These are phyloP conservation scores for Cyclotella sp. DNA, from an alignment of 108 stramenopile genomes.

Conservation along the genomic window DNA sequence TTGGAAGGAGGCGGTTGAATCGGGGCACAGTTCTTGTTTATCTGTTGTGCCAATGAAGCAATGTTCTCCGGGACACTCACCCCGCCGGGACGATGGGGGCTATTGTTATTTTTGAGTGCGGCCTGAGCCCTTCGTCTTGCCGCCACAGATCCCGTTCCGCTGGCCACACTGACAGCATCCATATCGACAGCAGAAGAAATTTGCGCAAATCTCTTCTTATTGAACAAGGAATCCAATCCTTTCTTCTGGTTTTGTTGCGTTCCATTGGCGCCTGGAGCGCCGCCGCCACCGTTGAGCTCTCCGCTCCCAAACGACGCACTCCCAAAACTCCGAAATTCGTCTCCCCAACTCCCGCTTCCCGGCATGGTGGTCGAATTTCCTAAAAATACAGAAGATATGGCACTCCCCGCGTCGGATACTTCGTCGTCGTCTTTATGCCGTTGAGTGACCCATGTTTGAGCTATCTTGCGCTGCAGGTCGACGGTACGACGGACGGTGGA, in stretches of 20 bases:
- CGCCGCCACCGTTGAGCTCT: background rate
- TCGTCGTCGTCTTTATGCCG: constrained; percentile 2
- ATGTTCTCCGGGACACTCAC: background rate
- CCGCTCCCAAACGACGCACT: background rate
- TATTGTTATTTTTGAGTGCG: constrained; percentile 10
- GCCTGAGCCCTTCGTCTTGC: constrained; percentile 34
- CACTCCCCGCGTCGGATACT: constrained; percentile 3
- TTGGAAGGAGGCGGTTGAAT: constrained; percentile 9
- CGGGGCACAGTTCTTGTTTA: background rate
- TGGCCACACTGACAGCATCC: constrained; percentile 1
- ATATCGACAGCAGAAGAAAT: background rate
- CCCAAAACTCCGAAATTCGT: constrained; percentile 1
- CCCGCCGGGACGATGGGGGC: background rate
- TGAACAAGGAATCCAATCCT: constrained; percentile 1
- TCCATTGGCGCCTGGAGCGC: background rate
- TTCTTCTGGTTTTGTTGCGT: background rate
- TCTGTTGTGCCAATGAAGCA: background rate
- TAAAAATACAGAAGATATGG: constrained; percentile 5
- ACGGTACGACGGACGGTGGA: constrained; percentile 31
- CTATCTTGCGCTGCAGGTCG: constrained; percentile 20
- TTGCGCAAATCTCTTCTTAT: background rate
- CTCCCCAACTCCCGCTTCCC: background rate
- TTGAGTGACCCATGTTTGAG: constrained; percentile 7
- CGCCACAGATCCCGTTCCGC: constrained; percentile 17
- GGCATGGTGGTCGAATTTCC: background rate